Conservation (phyloP, 2,329 filamentous ascomycete genomes). For the Furcasterigmium furcatum region DNA sequence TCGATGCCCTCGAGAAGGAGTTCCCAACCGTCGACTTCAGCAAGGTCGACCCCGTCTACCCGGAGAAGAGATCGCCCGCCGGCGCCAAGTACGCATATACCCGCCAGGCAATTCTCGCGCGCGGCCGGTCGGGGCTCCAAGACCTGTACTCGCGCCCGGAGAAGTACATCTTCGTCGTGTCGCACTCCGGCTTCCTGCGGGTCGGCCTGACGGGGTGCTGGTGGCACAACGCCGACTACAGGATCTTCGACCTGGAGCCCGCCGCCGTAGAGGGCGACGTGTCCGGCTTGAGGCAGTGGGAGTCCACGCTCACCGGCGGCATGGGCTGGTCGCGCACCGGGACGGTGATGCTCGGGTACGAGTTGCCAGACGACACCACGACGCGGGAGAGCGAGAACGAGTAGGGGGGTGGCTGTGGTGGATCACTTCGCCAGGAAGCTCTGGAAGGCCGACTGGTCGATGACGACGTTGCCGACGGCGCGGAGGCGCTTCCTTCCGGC, state of each 20-base stretch:
- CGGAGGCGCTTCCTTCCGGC: slow-evolving; percentile 86
- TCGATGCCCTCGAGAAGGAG: slow-evolving; percentile 36
- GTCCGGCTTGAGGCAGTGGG: slow-evolving; percentile 40
- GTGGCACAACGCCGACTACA: slow-evolving; percentile 62
- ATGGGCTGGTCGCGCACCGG: slow-evolving; percentile 30
- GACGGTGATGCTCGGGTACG: slow-evolving; percentile 32
- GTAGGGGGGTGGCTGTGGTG: not conserved
- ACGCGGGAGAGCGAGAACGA: not conserved
- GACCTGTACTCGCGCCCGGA: slow-evolving; percentile 52
- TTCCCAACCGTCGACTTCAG: slow-evolving; percentile 58
- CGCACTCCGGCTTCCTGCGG: slow-evolving; percentile 63
- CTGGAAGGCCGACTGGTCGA: slow-evolving; percentile 94
- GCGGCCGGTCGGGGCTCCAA: slow-evolving; percentile 48
- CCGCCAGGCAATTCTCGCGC: slow-evolving; percentile 46
- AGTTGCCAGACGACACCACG: slow-evolving; percentile 26
- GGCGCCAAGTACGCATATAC: slow-evolving; percentile 50
- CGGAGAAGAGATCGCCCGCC: slow-evolving; percentile 54
- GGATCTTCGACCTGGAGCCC: slow-evolving; percentile 54
- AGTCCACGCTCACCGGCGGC: slow-evolving; percentile 29
- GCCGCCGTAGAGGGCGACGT: slow-evolving; percentile 17
- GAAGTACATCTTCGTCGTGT: slow-evolving; percentile 61
- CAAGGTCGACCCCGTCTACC: slow-evolving; percentile 54
- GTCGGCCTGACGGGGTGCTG: slow-evolving; percentile 50
- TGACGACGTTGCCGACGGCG: slow-evolving; percentile 85
- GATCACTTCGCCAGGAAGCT: slow-evolving; percentile 78